Percentiles rank a stretch among this genome's conserved stretches.
Conservation (phyloP, 2,329 filamentous ascomycete species). For the Triangularia setosa region DNA sequence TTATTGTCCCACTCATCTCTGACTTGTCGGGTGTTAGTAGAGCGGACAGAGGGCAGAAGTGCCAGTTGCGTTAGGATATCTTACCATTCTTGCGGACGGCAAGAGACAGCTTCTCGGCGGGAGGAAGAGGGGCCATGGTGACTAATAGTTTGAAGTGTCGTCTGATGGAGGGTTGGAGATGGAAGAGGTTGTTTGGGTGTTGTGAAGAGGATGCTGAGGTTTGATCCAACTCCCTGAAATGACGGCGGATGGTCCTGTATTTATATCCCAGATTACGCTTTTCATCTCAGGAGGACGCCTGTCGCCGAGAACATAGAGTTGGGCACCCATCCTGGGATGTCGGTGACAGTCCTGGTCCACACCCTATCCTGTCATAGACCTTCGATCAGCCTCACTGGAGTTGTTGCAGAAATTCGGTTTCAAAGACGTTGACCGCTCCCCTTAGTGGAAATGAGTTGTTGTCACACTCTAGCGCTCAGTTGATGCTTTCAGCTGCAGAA, state of each 20-base stretch:
- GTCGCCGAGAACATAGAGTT: neutral
- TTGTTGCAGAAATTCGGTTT: neutral
- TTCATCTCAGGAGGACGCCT: too few species aligned
- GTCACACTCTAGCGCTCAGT: neutral
- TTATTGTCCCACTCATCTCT: constrained; percentile 50
- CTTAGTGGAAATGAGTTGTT: constrained; percentile 13
- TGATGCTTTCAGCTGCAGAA: neutral
- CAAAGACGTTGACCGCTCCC: constrained; percentile 8
- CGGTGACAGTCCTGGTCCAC: neutral
- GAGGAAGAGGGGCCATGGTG: constrained; percentile 39
- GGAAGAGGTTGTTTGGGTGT: neutral
- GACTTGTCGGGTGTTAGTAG: constrained; percentile 33
- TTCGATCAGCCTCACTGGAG: neutral
- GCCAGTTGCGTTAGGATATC: constrained; percentile 10
- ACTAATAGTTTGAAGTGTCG: neutral
- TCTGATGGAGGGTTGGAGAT: neutral
- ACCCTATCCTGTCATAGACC: neutral
- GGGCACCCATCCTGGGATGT: neutral
- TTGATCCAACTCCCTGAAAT: neutral
- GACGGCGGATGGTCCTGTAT: neutral
- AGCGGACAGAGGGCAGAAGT: neutral
- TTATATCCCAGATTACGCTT: constrained; percentile 9
- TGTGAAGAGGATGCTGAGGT: neutral
- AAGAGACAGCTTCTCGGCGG: constrained; percentile 49
- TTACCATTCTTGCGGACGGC: constrained; percentile 49